A percentile compares a stretch with the other conserved stretches of the same genome.
Conservation (phyloP, 345 rosid genomes). For the Chamaenerion angustifolium region DNA sequence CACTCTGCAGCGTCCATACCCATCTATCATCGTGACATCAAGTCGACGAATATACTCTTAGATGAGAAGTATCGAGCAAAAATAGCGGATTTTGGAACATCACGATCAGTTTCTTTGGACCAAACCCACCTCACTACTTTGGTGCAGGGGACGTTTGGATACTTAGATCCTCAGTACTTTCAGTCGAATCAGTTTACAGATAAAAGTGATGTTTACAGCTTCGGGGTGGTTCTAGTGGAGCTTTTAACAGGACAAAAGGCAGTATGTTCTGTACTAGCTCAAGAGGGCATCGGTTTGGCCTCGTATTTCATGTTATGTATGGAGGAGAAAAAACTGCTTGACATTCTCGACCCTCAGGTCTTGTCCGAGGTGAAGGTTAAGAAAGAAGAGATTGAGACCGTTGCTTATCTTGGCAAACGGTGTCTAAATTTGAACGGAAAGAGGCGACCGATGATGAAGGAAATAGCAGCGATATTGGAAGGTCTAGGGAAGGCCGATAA, state of each 20-base stretch:
- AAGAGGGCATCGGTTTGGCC: conserved; percentile 1
- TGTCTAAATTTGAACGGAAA: too few species aligned
- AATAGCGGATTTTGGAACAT: conserved; percentile 6
- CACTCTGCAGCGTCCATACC: conserved; percentile 8
- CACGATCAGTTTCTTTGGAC: conserved; percentile 3
- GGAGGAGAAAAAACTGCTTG: not conserved
- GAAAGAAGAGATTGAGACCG: too few species aligned
- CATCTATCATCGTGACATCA: conserved; percentile 9
- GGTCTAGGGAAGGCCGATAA: too few species aligned
- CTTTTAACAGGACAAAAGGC: too few species aligned
- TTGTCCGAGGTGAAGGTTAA: too few species aligned
- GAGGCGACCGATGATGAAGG: too few species aligned
- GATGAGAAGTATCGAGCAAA: conserved; percentile 9
- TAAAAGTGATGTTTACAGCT: conserved; percentile 12
- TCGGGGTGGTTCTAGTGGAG: conserved; percentile 8
- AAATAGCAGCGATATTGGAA: too few species aligned
- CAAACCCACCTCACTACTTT: conserved; percentile 9
- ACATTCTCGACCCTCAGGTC: too few species aligned
- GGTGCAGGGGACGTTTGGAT: conserved; percentile 5
- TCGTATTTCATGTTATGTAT: conserved; percentile 3
- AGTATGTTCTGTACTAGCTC: too few species aligned
- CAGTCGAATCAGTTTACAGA: conserved; percentile 8
- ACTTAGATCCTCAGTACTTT: conserved; percentile 10
- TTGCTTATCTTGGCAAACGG: too few species aligned
- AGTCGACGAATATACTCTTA: conserved; percentile 6